phyloP scores from a whole-genome alignment of 225 moss, liverwort and hornwort genomes.

The Physcomitrellopsis africana region DNA sequence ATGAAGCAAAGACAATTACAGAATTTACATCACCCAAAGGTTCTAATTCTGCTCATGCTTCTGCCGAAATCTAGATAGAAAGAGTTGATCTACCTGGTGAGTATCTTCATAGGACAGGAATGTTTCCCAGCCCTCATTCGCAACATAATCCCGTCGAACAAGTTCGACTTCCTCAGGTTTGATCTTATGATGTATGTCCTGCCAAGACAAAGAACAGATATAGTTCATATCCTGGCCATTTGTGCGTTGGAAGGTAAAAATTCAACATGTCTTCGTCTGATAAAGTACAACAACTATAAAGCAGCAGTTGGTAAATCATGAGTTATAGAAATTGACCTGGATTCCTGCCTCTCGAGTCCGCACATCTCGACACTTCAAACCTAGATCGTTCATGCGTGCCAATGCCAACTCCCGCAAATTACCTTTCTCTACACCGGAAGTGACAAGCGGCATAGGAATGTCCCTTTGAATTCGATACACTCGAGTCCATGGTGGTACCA shows the following conservation, averaged over 20 bases:
- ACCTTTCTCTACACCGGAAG: slow-evolving; percentile 97
- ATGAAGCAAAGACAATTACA: slow-evolving; percentile 3
- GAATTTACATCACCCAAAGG: neutral
- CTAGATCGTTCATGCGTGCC: slow-evolving; percentile 96
- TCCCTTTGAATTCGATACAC: slow-evolving; percentile 99
- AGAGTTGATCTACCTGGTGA: slow-evolving; percentile 61
- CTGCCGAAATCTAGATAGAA: neutral
- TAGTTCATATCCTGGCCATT: slow-evolving; percentile 2
- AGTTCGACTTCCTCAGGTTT: slow-evolving; percentile 99
- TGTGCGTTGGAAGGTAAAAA: neutral
- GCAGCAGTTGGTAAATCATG: slow-evolving; percentile 5
- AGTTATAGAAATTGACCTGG: slow-evolving; percentile 60
- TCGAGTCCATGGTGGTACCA: slow-evolving; percentile 98
- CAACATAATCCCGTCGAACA: slow-evolving; percentile 97
- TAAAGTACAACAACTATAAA: slow-evolving; percentile 5
- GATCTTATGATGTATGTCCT: slow-evolving; percentile 99
- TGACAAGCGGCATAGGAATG: slow-evolving; percentile 99
- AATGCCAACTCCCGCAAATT: slow-evolving; percentile 95
- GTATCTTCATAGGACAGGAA: slow-evolving; percentile 96
- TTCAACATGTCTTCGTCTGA: slow-evolving; percentile 2
- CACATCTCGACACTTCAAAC: slow-evolving; percentile 96
- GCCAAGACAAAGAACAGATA: slow-evolving; percentile 26
- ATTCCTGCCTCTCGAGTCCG: slow-evolving; percentile 99
- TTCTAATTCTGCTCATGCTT: neutral
- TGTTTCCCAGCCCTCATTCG: slow-evolving; percentile 98